A percentile compares a stretch with the other conserved stretches of the same genome.
phyloP scores from a whole-genome alignment of 2,329 filamentous ascomycete genomes.

The Grosmannia penicillata region DNA sequence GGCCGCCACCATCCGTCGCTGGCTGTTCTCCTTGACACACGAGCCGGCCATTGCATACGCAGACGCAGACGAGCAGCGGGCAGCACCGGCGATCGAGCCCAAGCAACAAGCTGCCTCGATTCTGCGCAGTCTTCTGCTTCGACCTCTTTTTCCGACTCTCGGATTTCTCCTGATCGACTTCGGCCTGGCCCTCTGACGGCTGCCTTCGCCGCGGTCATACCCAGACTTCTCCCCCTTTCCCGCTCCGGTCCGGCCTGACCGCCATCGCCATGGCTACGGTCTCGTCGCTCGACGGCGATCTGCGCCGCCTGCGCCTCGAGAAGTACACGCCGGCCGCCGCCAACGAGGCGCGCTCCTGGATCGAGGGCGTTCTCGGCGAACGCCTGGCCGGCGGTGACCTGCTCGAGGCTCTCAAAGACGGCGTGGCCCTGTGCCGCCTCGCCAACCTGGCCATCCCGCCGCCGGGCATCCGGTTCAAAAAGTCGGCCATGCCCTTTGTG shows the following conservation, averaged over 20 bases:
- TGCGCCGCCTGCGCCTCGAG: constrained; percentile 82
- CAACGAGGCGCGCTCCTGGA: constrained; percentile 73
- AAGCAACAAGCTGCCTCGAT: no score
- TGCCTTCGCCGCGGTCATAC: background rate
- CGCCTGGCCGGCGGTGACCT: constrained; percentile 60
- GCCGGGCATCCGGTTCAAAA: constrained; percentile 77
- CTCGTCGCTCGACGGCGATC: constrained; percentile 82
- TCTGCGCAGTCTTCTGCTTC: no score
- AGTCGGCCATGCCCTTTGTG: constrained; percentile 90
- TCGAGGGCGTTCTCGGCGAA: constrained; percentile 67
- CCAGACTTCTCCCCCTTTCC: background rate
- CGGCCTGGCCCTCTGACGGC: no score
- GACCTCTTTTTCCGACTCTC: no score
- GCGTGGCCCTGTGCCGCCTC: constrained; percentile 82
- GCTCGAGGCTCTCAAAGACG: constrained; percentile 77
- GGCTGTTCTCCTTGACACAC: no score
- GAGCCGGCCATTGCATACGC: no score
- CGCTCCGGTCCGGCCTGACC: background rate
- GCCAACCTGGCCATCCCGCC: constrained; percentile 66
- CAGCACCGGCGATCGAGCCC: no score
- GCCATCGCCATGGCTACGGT: constrained; percentile 53
- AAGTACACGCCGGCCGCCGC: constrained; percentile 87
- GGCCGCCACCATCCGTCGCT: no score
- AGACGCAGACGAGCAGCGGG: no score
- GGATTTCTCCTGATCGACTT: no score